Evolutionary conservation across 768 basidiomycete genomes (phyloP), one percentile per base, ranked within the genome.

Genomic region (Paxillus ammoniavirescens): DNA sequence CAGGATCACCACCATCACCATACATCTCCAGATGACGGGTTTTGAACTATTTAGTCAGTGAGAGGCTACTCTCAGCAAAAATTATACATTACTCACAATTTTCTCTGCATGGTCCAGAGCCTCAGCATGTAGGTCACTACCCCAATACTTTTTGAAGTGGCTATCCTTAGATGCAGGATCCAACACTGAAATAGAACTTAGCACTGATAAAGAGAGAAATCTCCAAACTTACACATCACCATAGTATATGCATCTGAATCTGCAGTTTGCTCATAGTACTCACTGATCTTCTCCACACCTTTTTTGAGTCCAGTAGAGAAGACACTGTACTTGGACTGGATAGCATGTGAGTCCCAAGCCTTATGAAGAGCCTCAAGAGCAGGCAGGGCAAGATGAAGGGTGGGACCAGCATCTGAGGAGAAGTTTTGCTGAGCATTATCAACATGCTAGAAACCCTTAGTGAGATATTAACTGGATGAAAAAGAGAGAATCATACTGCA

Each of bases 181-280:
- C 4, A 71, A 57, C n/a, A 69, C 66, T 68, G 31, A 14, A 18
- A 31, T 13, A 53, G 26, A 26, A 26, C 26, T 30, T 3, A 14
- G 15, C 17, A 26, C 8, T 40, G 41, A 44, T 33, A 21, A 41
- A 5, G 58, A 28, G 26, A 36, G 23, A 30, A 38, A 33, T 38
- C 17, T 33, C 45, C 58, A 31, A 21, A 57, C 68, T 10, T 49
- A 75, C 70, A 55, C 63, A 76, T 72, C 1, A 68, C 55, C 28
- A 73, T 52, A 10, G 70, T 62, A 52, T 72, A 69, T 8, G 68
- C 69, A 51, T 67, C 60, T 6, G 63, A 66, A n/a, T 71, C 67
- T 2, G 52, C 52, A 3, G 69, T 69, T 43, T 65, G 63, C 33
- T 68, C 56, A 54, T 75, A 73, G 50, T 75, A 74, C 28, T 71